A percentile compares a stretch with the other conserved stretches of the same genome.
phyloP scores from a whole-genome alignment of 2,329 filamentous ascomycete genomes.

The Colletotrichum viniferum region DNA sequence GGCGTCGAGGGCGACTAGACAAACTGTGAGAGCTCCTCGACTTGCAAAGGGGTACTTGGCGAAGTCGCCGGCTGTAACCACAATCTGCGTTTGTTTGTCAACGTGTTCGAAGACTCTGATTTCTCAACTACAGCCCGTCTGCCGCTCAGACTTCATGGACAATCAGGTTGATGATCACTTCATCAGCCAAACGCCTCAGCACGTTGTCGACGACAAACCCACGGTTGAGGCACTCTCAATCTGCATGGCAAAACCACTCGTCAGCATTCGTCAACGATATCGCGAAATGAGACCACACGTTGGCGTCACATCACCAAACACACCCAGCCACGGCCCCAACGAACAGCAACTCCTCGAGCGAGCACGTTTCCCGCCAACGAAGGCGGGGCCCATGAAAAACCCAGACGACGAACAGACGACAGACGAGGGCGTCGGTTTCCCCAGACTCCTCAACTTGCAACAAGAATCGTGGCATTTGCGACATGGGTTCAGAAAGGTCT shows the following conservation, averaged over 20 bases:
- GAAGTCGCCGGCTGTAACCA: background rate
- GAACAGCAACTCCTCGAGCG: background rate
- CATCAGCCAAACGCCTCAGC: background rate
- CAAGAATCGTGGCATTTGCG: conserved; percentile 2
- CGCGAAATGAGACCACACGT: background rate
- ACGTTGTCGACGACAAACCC: background rate
- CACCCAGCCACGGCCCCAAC: background rate
- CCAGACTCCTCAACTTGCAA: background rate
- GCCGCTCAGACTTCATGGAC: background rate
- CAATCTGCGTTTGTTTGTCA: background rate
- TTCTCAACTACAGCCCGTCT: background rate
- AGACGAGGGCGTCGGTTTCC: background rate
- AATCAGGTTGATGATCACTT: background rate
- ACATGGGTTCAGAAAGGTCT: background rate
- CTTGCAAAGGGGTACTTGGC: background rate
- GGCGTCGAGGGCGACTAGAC: background rate
- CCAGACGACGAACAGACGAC: background rate
- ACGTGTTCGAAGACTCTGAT: background rate
- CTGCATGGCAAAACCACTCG: background rate
- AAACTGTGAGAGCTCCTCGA: background rate
- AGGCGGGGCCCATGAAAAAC: background rate
- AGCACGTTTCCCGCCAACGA: conserved; percentile 1
- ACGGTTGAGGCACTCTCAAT: background rate
- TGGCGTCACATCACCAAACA: background rate
- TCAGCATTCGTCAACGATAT: background rate